Base-by-base conservation (phyloP, 1,284 basidiomycete genomes). In the Cerrena zonata region DNA sequence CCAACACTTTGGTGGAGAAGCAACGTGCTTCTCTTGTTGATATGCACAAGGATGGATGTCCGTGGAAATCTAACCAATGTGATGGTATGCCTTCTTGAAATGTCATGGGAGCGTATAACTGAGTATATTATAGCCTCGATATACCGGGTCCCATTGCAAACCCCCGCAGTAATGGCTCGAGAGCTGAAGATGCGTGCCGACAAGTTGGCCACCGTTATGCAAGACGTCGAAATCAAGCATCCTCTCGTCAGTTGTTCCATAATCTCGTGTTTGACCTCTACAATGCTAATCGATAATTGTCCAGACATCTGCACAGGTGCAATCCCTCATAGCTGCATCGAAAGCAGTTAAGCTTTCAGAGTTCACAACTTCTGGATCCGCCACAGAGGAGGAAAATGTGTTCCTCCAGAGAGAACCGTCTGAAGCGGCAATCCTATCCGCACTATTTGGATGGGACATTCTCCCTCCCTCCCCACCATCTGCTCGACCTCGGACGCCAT, bases 51-150 rank as follows among this genome's bases (percentile, higher is more conserved):
- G 73, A 80, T 48, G 84, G 86, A 0, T 91, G 88, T 61, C 89
- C 89, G 2, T 91, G 89, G 89, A 87, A 79, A 64, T 72, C 74
- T 26, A 76, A 79, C 49, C 88, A 91, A 62, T 89, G 88, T 58
- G 86, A 89, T 65, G 66, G 89, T 90, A 59, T 57, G 78, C 69
- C 36, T 53, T 37, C 22, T 36, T 39, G 25, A 37, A 21, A 3
- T 47, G 24, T 27, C 26, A 46, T 37, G 19, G 10, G 3, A 37
- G 21, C 26, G 37, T 58, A 58, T 48, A 34, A 34, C 7, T 15
- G 7, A 7, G 15, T 10, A 11, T 24, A 12, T 15, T 50, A 5
- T 46, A 89, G 87, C 76, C 39, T 82, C 83, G 0, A 80, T 91
- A 47, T 90, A 91, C 60, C 80, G 82, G 45, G 78, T 90, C 26